Evolutionary conservation across 768 basidiomycete genomes (phyloP).

Genomic region (Agaricus blazei): DNA sequence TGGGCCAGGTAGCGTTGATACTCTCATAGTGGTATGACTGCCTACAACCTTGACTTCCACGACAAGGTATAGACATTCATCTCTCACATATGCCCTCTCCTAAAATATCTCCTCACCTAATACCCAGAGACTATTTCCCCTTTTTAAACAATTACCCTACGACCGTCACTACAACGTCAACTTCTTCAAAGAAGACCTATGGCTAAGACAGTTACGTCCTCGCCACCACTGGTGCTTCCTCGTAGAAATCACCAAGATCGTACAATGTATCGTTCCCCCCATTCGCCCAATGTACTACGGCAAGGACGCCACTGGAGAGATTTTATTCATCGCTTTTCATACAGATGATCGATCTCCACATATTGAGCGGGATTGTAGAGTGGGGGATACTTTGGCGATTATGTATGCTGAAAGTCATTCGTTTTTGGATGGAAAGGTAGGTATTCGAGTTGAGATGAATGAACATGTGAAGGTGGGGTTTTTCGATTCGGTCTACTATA

Average conservation of each 20-base stretch:
- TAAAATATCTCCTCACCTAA: neutral
- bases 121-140: conserved; percentile 19
- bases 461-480: conserved; percentile 1
- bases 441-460: conserved; percentile 9
- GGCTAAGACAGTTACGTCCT: conserved; percentile 3
- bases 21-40: no score
- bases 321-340: conserved; percentile 11
- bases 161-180: conserved; percentile 15
- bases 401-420: conserved; percentile 15
- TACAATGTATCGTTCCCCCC: neutral
- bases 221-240: conserved; percentile 17
- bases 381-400: conserved; percentile 13
- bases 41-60: neutral
- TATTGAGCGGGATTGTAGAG: conserved; percentile 1
- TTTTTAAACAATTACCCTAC: conserved; percentile 18
- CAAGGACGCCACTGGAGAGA: conserved; percentile 11
- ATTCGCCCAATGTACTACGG: conserved; percentile 10
- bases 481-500: no score
- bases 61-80: neutral
- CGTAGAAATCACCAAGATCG: conserved; percentile 13
- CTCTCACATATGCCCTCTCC: neutral
- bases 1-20: no score
- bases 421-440: conserved; percentile 14
- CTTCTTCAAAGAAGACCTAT: conserved; percentile 12
- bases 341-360: conserved; percentile 12